These are phyloP conservation scores for Capsella rubella DNA, from an alignment of 441 rosid species.

Conservation along the genomic window DNA sequence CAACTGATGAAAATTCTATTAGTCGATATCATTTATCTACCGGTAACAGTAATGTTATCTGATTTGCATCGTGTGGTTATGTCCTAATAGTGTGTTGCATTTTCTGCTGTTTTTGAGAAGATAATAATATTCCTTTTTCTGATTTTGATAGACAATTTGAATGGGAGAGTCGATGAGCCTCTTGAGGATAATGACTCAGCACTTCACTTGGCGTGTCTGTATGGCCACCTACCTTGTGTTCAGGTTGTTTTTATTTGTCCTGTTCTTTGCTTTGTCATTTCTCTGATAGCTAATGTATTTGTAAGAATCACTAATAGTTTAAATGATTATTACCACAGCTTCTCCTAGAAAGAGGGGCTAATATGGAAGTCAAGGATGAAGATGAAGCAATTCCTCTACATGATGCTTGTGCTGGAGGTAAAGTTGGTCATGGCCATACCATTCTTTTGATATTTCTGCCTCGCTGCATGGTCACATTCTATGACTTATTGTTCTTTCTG, in stretches of 20 bases:
- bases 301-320: neutral
- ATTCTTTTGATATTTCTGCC: constrained; percentile 1
- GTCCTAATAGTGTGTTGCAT: neutral
- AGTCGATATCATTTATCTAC: neutral
- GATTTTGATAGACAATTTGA: constrained; percentile 61
- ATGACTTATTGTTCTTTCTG: constrained; percentile 14
- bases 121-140: neutral
- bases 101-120: constrained; percentile 5
- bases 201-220: constrained; percentile 86
- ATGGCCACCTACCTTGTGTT: constrained; percentile 84
- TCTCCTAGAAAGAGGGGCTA: constrained; percentile 87
- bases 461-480: neutral
- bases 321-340: constrained; percentile 51
- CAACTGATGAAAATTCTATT: neutral
- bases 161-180: constrained; percentile 76
- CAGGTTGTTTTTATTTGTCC: constrained; percentile 53
- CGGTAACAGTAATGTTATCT: neutral
- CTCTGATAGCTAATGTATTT: constrained; percentile 2
- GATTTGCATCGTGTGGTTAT: constrained; percentile 1
- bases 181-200: constrained; percentile 88
- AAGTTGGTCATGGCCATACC: constrained; percentile 18
- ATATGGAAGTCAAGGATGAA: constrained; percentile 83
- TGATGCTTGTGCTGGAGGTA: constrained; percentile 93
- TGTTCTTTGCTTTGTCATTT: constrained; percentile 12
- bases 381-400: constrained; percentile 90